A percentile compares a stretch with the other conserved stretches of the same genome.
phyloP scores from a whole-genome alignment of 2,329 filamentous ascomycete genomes.

The Aspergillus ochraceoroseus region DNA sequence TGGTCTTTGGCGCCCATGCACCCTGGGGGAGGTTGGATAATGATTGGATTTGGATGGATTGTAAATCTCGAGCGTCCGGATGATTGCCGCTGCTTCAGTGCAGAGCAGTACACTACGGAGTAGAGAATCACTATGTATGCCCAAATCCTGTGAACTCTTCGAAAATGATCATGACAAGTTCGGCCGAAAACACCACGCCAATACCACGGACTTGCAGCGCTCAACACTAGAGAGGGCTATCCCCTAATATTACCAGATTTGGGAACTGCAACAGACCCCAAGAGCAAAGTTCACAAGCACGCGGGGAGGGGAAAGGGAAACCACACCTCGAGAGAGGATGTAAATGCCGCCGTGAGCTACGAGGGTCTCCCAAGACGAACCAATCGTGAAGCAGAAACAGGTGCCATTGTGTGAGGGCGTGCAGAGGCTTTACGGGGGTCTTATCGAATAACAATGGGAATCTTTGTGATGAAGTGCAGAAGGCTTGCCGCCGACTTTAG shows the following conservation, averaged over 20 bases:
- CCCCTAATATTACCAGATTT: slow-evolving; percentile 8
- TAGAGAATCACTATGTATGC: too few relatives aligned
- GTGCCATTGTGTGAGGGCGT: background rate
- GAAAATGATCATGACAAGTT: too few relatives aligned
- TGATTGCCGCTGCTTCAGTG: slow-evolving; percentile 6
- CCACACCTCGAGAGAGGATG: slow-evolving; percentile 3
- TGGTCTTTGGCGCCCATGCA: slow-evolving; percentile 21
- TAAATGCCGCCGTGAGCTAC: slow-evolving; percentile 2
- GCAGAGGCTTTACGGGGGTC: slow-evolving; percentile 14
- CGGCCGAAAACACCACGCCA: too few relatives aligned
- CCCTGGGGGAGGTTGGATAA: background rate
- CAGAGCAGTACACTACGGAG: too few relatives aligned
- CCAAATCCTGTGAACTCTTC: slow-evolving; percentile 9
- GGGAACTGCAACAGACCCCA: slow-evolving; percentile 17
- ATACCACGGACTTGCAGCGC: background rate
- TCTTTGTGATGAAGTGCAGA: slow-evolving; percentile 15
- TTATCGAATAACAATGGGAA: slow-evolving; percentile 8
- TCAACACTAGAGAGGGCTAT: slow-evolving; percentile 1
- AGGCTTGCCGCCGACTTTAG: slow-evolving; percentile 3
- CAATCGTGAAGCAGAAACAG: slow-evolving; percentile 8
- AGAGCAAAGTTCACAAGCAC: background rate
- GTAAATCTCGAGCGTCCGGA: slow-evolving; percentile 14
- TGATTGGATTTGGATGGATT: slow-evolving; percentile 16
- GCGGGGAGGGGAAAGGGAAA: background rate
- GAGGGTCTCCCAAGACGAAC: slow-evolving; percentile 5